Conservation (phyloP, 805 yeast species). For the Candida palmyrensis region DNA sequence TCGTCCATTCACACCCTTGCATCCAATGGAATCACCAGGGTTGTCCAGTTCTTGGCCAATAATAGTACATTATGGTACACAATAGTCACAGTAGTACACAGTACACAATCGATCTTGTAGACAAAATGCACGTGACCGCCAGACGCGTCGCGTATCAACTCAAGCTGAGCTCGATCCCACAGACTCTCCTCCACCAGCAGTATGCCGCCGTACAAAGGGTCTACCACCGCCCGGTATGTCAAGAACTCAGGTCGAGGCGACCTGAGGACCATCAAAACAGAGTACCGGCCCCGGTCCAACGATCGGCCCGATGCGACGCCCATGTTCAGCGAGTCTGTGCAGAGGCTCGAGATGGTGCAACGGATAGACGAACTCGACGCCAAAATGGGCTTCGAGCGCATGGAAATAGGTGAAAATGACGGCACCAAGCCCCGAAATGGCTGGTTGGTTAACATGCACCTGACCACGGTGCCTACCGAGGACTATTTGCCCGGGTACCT, state of each 20-base stretch:
- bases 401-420: conserved; percentile 60
- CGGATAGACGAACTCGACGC: conserved; percentile 68
- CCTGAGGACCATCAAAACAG: conserved; percentile 16
- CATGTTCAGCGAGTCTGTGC: conserved; percentile 32
- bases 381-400: conserved; percentile 83
- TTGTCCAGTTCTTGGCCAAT: too few species aligned
- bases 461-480: conserved; percentile 63
- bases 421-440: conserved; percentile 55
- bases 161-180: too few species aligned
- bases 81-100: too few species aligned
- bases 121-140: too few species aligned
- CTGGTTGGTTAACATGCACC: conserved; percentile 94
- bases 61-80: too few species aligned
- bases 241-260: conserved; percentile 26
- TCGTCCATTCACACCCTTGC: too few species aligned
- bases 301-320: conserved; percentile 22
- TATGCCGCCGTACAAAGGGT: conserved; percentile 35
- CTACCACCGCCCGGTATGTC: conserved; percentile 49
- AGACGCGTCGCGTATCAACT: too few species aligned
- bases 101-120: too few species aligned
- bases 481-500: conserved; percentile 64
- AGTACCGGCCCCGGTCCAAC: conserved; percentile 16
- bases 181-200: too few species aligned
- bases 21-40: too few species aligned
- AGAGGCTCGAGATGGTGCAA: conserved; percentile 49